Conservation (phyloP, 1,284 basidiomycete genomes). For the Irpex sp. region DNA sequence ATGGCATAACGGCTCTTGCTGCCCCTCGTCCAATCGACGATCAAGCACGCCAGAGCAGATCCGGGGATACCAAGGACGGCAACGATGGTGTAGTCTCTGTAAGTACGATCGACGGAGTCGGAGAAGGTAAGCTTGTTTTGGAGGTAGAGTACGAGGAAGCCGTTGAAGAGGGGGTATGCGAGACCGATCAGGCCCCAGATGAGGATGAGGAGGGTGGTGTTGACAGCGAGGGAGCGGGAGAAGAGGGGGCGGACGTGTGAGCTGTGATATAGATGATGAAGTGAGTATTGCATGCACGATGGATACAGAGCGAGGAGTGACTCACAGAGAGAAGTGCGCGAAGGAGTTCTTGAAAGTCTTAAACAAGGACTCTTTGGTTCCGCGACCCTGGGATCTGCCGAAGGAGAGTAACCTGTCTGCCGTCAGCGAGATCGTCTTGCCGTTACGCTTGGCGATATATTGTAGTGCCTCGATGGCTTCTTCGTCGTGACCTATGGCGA, state of each 20-base stretch:
- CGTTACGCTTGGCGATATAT: constrained; percentile 66
- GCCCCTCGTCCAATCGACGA: neutral
- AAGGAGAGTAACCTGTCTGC: constrained; percentile 38
- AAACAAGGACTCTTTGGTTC: neutral
- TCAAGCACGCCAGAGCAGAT: neutral
- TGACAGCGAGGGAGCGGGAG: neutral
- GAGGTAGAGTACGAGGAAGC: constrained; percentile 1
- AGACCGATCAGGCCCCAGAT: constrained; percentile 2
- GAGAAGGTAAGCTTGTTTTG: neutral
- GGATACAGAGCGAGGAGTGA: neutral
- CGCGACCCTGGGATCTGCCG: neutral
- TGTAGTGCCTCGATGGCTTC: constrained; percentile 69
- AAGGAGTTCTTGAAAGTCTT: neutral
- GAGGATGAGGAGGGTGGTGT: neutral
- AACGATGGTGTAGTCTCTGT: constrained; percentile 1
- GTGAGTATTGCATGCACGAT: neutral
- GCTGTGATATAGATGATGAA: neutral
- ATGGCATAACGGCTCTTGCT: neutral
- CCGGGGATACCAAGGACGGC: neutral
- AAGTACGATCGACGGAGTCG: neutral
- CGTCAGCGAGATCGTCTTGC: constrained; percentile 38
- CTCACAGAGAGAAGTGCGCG: neutral
- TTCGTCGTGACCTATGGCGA: constrained; percentile 65
- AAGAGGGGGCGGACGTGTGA: constrained; percentile 1
- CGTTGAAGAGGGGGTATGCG: constrained; percentile 5